These are phyloP conservation scores for Metschnikowia santaceciliae DNA, from an alignment of 805 yeast genomes.

Conservation along the genomic window DNA sequence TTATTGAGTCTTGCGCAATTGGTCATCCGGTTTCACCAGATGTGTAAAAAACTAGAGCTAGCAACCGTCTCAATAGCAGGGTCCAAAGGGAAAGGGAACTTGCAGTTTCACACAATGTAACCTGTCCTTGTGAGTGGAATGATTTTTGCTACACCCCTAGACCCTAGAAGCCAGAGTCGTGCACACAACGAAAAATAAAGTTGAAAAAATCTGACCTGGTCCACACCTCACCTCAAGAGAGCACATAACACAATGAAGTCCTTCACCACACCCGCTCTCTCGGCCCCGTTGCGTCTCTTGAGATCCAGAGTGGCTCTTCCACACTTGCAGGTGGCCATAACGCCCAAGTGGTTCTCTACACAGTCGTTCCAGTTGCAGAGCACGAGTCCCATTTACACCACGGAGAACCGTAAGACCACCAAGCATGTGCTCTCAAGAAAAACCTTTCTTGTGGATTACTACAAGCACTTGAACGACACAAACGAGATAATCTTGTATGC, in stretches of 20 bases:
- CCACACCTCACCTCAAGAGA: not conserved
- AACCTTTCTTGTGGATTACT: constrained; percentile 78
- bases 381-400: constrained; percentile 3
- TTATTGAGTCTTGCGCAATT: no score
- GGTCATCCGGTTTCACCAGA: no score
- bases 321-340: not conserved
- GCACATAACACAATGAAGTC: constrained; percentile 1
- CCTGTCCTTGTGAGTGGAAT: not conserved
- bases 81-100: no score
- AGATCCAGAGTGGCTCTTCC: not conserved
- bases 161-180: not conserved
- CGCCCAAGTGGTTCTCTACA: not conserved
- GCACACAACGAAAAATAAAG: constrained; percentile 1
- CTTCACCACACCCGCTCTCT: not conserved
- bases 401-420: constrained; percentile 40
- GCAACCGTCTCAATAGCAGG: no score
- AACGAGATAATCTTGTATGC: constrained; percentile 70
- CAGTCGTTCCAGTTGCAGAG: not conserved
- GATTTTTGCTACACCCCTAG: not conserved
- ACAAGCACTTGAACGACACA: constrained; percentile 63
- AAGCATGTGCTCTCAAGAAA: constrained; percentile 74
- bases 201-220: not conserved
- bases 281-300: constrained; percentile 1
- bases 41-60: no score
- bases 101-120: no score